phyloP scores from a whole-genome alignment of 495 filamentous ascomycete genomes.

The Clohesyomyces aquaticus region DNA sequence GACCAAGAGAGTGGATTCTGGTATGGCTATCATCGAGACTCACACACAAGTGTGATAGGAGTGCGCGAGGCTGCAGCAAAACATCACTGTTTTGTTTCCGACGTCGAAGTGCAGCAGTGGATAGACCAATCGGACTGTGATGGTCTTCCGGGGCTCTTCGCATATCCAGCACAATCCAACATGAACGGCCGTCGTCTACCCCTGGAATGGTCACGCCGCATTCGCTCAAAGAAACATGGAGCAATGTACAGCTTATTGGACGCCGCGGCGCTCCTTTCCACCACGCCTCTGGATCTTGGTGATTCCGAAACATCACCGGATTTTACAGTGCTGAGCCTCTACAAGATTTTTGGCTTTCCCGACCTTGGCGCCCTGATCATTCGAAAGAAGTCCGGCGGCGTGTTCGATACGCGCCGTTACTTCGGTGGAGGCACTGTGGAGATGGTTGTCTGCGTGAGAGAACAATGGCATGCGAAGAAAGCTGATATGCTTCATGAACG shows the following conservation, averaged over 20 bases:
- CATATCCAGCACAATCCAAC: conserved; percentile 91
- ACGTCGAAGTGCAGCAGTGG: conserved; percentile 73
- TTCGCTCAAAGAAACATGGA: conserved; percentile 50
- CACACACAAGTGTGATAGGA: conserved; percentile 88
- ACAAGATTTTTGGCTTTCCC: conserved; percentile 97
- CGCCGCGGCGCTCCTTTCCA: conserved; percentile 82
- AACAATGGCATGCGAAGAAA: conserved; percentile 77
- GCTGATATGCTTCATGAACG: conserved; percentile 71
- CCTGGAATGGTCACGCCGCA: conserved; percentile 64
- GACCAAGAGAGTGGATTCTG: conserved; percentile 68
- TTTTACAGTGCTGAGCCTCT: conserved; percentile 88
- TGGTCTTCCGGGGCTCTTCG: conserved; percentile 59
- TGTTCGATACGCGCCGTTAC: conserved; percentile 70
- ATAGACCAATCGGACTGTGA: conserved; percentile 33
- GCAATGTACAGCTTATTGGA: conserved; percentile 77
- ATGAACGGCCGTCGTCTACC: conserved; percentile 85
- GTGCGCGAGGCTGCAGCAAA: conserved; percentile 69
- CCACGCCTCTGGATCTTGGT: conserved; percentile 73
- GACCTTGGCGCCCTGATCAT: conserved; percentile 89
- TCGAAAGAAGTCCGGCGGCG: conserved; percentile 64
- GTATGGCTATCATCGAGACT: conserved; percentile 81
- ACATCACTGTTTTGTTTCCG: conserved; percentile 67
- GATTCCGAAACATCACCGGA: conserved; percentile 68
- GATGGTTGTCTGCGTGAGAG: conserved; percentile 65
- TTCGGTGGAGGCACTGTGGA: conserved; percentile 98